A percentile compares a stretch with the other conserved stretches of the same genome.
Conservation (phyloP, 257 asterid species). For the Solanum phureja region DNA sequence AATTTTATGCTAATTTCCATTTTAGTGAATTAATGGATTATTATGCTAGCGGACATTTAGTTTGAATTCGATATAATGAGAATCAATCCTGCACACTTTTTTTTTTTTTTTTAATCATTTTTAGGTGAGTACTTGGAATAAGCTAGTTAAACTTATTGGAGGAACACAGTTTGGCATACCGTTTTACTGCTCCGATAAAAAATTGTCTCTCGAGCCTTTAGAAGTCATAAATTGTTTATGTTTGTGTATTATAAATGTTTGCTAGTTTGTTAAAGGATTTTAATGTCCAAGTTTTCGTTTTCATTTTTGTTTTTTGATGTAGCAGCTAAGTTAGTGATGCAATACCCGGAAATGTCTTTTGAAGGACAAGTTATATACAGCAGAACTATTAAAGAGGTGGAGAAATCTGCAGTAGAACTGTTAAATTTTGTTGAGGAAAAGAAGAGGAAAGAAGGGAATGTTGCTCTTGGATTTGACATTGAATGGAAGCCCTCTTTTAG, state of each 20-base stretch:
- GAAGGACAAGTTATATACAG: conserved; percentile 61
- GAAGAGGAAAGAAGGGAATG: conserved; percentile 39
- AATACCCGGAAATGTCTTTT: conserved; percentile 40
- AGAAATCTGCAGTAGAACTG: conserved; percentile 67
- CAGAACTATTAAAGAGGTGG: conserved; percentile 70
- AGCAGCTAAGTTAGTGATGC: conserved; percentile 3
- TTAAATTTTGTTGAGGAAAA: conserved; percentile 53
- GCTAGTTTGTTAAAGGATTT: neutral
- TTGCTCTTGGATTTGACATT: conserved; percentile 81
- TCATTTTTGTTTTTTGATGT: neutral
- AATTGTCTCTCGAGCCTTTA: neutral
- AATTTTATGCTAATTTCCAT: neutral
- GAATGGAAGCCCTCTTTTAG: conserved; percentile 88
- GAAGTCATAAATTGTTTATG: neutral
- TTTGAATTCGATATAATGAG: neutral
- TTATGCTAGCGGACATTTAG: neutral
- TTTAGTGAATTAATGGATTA: neutral
- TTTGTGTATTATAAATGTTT: neutral
- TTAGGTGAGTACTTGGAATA: neutral
- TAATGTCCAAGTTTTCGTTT: neutral
- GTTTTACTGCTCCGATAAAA: neutral
- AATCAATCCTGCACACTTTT: neutral
- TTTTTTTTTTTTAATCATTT: too few relatives aligned
- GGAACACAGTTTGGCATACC: neutral
- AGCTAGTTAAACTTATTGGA: neutral